Percentiles rank a stretch among this genome's conserved stretches.
Evolutionary conservation across 2,329 filamentous ascomycete genomes (phyloP).

Genomic region (Metarhizium guizhouense): DNA sequence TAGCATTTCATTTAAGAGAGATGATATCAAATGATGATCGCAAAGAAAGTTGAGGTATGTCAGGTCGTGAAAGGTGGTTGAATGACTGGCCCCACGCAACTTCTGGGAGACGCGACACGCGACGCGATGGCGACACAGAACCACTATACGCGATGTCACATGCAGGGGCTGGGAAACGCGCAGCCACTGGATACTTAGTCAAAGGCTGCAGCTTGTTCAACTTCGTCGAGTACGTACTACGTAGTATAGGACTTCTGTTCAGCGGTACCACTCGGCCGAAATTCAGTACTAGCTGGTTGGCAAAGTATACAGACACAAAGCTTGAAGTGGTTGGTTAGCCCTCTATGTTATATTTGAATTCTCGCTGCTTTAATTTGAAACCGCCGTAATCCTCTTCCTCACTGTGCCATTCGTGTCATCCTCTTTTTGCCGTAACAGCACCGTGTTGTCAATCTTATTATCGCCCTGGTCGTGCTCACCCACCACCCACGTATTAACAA

Average conservation of each 20-base stretch:
- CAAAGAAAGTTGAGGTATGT: background rate
- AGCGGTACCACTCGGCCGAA: no score
- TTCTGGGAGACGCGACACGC: slow-evolving; percentile 7
- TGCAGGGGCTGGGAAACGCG: background rate
- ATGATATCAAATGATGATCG: background rate
- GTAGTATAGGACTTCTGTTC: background rate
- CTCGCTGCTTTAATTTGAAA: background rate
- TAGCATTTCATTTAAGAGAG: background rate
- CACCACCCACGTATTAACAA: slow-evolving; percentile 65
- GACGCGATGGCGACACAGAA: slow-evolving; percentile 1
- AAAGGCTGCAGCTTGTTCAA: background rate
- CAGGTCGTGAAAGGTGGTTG: background rate
- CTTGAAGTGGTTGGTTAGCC: background rate
- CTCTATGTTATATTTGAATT: background rate
- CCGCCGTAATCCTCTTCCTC: slow-evolving; percentile 17
- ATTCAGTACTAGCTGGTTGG: no score
- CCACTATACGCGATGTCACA: slow-evolving; percentile 10
- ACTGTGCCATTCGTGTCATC: slow-evolving; percentile 11
- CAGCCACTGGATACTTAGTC: background rate
- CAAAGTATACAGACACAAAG: no score
- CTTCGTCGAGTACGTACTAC: background rate
- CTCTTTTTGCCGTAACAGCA: slow-evolving; percentile 16
- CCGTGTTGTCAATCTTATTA: slow-evolving; percentile 13
- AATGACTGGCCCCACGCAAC: background rate
- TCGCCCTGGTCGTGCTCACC: slow-evolving; percentile 26